phyloP scores from a whole-genome alignment of 192 early-diverging fungal species.

The Umbelopsis sp. region DNA sequence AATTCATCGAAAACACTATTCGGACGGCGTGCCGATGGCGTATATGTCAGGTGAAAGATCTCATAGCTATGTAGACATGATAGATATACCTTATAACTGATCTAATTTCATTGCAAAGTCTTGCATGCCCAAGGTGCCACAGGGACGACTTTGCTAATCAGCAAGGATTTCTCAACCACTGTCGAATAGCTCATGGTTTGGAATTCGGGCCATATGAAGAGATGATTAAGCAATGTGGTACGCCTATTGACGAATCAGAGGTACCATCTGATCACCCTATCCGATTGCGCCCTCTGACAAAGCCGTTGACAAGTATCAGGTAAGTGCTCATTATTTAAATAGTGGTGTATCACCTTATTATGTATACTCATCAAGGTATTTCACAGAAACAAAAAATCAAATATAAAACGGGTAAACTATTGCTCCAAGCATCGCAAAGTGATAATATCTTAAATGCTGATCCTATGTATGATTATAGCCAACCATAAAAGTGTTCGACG shows the following conservation, averaged over 20 bases:
- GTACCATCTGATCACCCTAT: constrained; percentile 55
- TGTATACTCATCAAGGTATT: neutral
- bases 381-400: neutral
- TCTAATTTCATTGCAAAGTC: constrained; percentile 34
- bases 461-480: constrained; percentile 44
- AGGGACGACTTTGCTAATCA: constrained; percentile 77
- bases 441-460: neutral
- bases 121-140: constrained; percentile 78
- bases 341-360: neutral
- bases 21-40: constrained; percentile 43
- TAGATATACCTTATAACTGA: constrained; percentile 10
- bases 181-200: constrained; percentile 67
- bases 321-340: neutral
- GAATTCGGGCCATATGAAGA: constrained; percentile 80
- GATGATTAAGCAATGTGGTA: constrained; percentile 73
- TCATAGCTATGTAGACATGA: neutral
- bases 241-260: constrained; percentile 60
- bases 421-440: neutral
- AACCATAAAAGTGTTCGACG: constrained; percentile 71
- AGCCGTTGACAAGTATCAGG: constrained; percentile 17
- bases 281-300: constrained; percentile 40
- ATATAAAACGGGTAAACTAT: neutral
- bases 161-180: constrained; percentile 90
- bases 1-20: constrained; percentile 28
- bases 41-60: constrained; percentile 36